These are phyloP conservation scores for Pseudogymnoascus sp. DNA, from an alignment of 2,329 filamentous ascomycete species.

Conservation along the genomic window DNA sequence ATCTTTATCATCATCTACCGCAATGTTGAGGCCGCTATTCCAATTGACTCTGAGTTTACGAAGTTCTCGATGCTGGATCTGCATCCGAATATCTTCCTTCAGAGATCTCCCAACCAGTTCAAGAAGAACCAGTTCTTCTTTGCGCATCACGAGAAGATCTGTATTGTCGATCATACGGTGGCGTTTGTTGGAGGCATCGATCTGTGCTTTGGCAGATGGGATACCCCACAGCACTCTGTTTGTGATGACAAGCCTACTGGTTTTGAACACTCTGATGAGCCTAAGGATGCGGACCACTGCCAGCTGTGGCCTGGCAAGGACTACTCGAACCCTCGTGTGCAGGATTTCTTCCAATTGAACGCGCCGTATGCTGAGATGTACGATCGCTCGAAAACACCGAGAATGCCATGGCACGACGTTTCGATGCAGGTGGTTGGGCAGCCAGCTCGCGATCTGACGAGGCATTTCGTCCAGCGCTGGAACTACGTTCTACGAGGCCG, in stretches of 20 bases:
- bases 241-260: constrained; percentile 92
- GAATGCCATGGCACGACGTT: constrained; percentile 99
- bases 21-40: constrained; percentile 94
- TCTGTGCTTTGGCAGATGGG: constrained; percentile 95
- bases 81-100: constrained; percentile 92
- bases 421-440: constrained; percentile 97
- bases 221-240: constrained; percentile 85
- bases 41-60: constrained; percentile 96
- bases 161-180: constrained; percentile 89
- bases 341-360: constrained; percentile 88
- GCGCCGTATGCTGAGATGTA: constrained; percentile 99
- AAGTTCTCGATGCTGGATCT: constrained; percentile 94
- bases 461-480: constrained; percentile 97
- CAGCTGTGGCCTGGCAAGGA: constrained; percentile 97
- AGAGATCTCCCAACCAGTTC: constrained; percentile 93
- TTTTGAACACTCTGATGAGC: constrained; percentile 70
- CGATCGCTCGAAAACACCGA: constrained; percentile 74
- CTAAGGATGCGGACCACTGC: constrained; percentile 87
- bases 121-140: constrained; percentile 99
- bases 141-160: constrained; percentile 98
- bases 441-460: constrained; percentile 84
- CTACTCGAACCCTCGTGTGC: constrained; percentile 91
- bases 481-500: constrained; percentile 91
- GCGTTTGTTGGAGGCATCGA: constrained; percentile 95
- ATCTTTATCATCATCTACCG: constrained; percentile 96